Base-by-base conservation (phyloP, 352 stramenopile species). In the Phytophthora europaea region DNA sequence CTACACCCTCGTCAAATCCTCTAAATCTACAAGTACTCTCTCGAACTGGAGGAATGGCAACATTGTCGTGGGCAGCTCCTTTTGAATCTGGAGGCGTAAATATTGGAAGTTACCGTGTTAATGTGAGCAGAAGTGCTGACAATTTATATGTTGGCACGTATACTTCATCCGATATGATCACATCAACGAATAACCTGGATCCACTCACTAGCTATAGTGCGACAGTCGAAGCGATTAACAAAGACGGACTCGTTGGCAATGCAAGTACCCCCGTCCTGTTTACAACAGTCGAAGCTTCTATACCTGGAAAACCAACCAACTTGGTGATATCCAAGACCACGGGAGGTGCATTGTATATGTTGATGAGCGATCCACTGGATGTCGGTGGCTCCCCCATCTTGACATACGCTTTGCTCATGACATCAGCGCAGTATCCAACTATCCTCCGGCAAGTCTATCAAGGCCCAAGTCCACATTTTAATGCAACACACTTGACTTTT, bases 381-480 rank as follows among this genome's bases (percentile, higher is more conserved):
- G 61, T 69, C 15, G 82, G 84, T 0, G 84, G 84, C 1, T 48
- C 75, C 2, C 55, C 31, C 0, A 70, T 86, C 36, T 68, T 75
- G 5, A 73, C 52, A 3, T 85, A 76, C 26, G 60, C 52, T 3
- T 48, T 90, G 0, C 68, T 65, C 1, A 65, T 72, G 5, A 82
- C 82, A 33, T 90, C 81, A 2, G 61, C 76, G 0, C 66, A 80
- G 34, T 72, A 73, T 5, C 79, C 82, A 9, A 82, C 48, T 22
- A 68, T 86, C 3, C 90, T 88, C 47, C 62, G 16, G 8, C 71
- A 88, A 58, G 71, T 87, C 8, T 90, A 90, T 52, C 62, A 67
- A 59, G 76, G 84, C 3, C 1, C 28, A 2, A 67, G 50, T 0
- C 7, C 68, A 9, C 72, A 31, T 0, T 78, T 73, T 36, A 69